Evolutionary conservation across 2,329 filamentous ascomycete species (phyloP).

Genomic region (Chalara sp.): DNA sequence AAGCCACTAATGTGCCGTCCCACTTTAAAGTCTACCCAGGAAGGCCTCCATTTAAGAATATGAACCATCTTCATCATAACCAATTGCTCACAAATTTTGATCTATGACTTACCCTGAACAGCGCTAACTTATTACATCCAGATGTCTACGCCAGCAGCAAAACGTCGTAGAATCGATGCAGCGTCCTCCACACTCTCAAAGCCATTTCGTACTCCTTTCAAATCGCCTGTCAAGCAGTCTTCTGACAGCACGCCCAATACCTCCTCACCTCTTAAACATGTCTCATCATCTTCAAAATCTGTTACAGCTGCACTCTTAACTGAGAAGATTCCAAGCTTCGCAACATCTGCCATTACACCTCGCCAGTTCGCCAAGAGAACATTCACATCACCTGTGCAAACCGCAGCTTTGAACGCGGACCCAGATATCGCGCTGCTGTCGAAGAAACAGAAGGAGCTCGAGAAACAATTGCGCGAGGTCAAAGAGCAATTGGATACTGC

Average conservation of each 20-base stretch:
- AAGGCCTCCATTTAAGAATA: neutral
- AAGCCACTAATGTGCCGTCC: too few relatives aligned
- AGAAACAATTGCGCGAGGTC: constrained; percentile 22
- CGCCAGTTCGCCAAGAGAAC: constrained; percentile 12
- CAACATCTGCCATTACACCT: constrained; percentile 1
- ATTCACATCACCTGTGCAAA: constrained; percentile 26
- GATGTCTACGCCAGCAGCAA: constrained; percentile 46
- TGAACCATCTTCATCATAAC: neutral
- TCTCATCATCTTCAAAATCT: neutral
- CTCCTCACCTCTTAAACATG: constrained; percentile 1
- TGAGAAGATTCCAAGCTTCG: constrained; percentile 2
- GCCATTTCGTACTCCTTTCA: constrained; percentile 65
- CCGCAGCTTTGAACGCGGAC: constrained; percentile 23
- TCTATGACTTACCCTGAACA: constrained; percentile 18
- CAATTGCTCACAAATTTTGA: constrained; percentile 16
- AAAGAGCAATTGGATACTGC: constrained; percentile 40
- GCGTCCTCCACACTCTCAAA: constrained; percentile 54
- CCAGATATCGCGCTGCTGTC: constrained; percentile 26
- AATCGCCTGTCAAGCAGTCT: constrained; percentile 15
- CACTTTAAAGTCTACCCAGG: neutral
- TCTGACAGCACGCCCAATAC: constrained; percentile 11
- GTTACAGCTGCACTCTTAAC: neutral
- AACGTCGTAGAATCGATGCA: constrained; percentile 56
- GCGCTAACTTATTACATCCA: constrained; percentile 21
- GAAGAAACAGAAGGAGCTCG: constrained; percentile 26